Conservation (phyloP, 345 rosid species). For the Populus ilicifolia region DNA sequence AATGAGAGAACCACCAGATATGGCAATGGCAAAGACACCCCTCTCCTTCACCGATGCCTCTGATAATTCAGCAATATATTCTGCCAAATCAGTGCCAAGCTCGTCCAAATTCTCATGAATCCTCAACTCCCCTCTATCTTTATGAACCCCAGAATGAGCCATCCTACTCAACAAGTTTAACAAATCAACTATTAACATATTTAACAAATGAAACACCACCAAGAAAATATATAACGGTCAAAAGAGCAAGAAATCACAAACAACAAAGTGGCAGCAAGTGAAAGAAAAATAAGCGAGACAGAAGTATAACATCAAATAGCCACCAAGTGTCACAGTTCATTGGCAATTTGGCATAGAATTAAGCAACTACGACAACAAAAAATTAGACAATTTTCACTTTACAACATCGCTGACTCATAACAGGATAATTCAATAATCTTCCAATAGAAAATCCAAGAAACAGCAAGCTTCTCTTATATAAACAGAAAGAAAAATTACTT, state of each 20-base stretch:
- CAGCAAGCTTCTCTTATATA: not conserved
- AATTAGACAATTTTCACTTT: slow-evolving; percentile 9
- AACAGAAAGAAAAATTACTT: slow-evolving; percentile 2
- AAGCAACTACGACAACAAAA: not conserved
- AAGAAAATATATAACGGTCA: not conserved
- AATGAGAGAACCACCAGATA: slow-evolving; percentile 87
- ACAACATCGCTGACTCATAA: slow-evolving; percentile 2
- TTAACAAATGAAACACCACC: slow-evolving; percentile 8
- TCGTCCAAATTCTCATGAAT: slow-evolving; percentile 72
- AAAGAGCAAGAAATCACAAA: not conserved
- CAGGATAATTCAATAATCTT: not conserved
- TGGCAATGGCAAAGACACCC: slow-evolving; percentile 72
- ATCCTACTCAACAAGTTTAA: slow-evolving; percentile 37
- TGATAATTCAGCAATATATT: slow-evolving; percentile 74
- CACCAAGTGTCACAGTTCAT: not conserved
- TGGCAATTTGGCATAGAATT: not conserved
- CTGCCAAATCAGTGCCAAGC: slow-evolving; percentile 74
- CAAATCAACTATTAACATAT: slow-evolving; percentile 16
- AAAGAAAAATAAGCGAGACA: not conserved
- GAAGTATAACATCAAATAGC: not conserved
- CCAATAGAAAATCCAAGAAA: not conserved
- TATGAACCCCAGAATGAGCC: slow-evolving; percentile 58
- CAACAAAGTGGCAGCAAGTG: not conserved
- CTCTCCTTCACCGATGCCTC: slow-evolving; percentile 80
- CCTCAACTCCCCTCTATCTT: slow-evolving; percentile 65